These are phyloP conservation scores for Cutaneotrichosporon arboriforme DNA, from an alignment of 1,284 basidiomycete genomes.

Conservation along the genomic window DNA sequence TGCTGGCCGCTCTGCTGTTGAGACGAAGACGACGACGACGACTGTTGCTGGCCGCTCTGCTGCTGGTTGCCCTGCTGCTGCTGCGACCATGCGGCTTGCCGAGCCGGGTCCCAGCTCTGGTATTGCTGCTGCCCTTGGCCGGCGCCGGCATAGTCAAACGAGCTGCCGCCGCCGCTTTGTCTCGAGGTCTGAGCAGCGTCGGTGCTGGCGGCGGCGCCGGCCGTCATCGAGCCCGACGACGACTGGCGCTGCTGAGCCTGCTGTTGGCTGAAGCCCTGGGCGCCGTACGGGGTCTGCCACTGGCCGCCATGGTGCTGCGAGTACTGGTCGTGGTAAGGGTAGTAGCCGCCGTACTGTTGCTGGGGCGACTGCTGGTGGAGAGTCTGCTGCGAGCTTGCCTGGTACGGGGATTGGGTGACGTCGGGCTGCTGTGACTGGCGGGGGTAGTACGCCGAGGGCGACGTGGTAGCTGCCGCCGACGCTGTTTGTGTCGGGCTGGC, in stretches of 20 bases:
- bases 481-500: conserved; percentile 19
- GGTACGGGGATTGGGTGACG: conserved; percentile 17
- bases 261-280: conserved; percentile 5
- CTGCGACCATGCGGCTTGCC: background rate
- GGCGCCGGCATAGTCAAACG: conserved; percentile 11
- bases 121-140: conserved; percentile 7
- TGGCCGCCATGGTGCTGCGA: conserved; percentile 13
- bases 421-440: conserved; percentile 8
- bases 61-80: conserved; percentile 17
- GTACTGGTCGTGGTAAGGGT: conserved; percentile 15
- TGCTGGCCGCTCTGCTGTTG: conserved; percentile 9
- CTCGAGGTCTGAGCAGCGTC: conserved; percentile 5
- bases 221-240: conserved; percentile 12
- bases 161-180: background rate
- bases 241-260: conserved; percentile 13
- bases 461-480: conserved; percentile 20
- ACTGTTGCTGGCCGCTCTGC: conserved; percentile 3
- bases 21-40: conserved; percentile 2
- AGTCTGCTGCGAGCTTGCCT: conserved; percentile 9
- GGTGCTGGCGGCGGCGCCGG: conserved; percentile 5
- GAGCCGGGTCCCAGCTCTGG: conserved; percentile 16
- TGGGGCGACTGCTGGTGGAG: conserved; percentile 3
- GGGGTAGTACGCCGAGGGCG: conserved; percentile 30
- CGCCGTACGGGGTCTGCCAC: conserved; percentile 16
- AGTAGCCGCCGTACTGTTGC: conserved; percentile 17